Base-by-base conservation (phyloP, 192 early-diverging fungal genomes). In the Mortierella hygrophila region DNA sequence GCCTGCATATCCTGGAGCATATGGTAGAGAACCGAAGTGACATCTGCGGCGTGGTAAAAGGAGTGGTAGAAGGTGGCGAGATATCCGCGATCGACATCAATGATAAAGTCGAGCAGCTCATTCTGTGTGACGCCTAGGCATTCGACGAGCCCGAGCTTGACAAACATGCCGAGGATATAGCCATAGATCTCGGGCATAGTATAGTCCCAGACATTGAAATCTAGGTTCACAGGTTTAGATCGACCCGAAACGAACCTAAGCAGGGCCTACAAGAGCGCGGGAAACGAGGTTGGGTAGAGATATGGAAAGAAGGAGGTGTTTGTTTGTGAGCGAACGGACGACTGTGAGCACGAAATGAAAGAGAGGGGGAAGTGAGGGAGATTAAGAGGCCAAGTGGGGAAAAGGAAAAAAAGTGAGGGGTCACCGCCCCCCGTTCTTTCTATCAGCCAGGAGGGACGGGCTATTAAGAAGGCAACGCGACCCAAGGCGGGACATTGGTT, bases 1-100 rank as follows among this genome's bases (percentile, higher is more conserved):
- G 94, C 92, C 47, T 89, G 92, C 82, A 96, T 90, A 37, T 95
- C 93, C 32, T 82, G 89, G 6, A 98, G 88, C 85, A 96, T 93
- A 70, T 95, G 95, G 85, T 93, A 96, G 9, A 97, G 90, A 76
- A 97, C 95, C 46, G 93, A 92, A 0, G 95, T 94, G 0, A 98
- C 97, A 90, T 98, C 97, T 1, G 96, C 92, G 16, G 97, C 97
- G 76, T 98, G 97, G 86, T 94, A 94, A 79, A 97, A 98, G 7
- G 95, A 96, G 82, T 98, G 97, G 72, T 98, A 98, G 7, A 96
- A 95, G 70, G 95, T 96, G 10, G 92, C 86, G n/a, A 90, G 85
- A 85, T 98, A 98, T 42, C 95, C 95, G 32, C 90, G 78, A 70
- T 95, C 94, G n/a, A 98, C 93, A 77, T 97, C 97, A 41, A 96